These are phyloP conservation scores for Hydnum rufescens DNA, from an alignment of 768 basidiomycete species.

Conservation along the genomic window DNA sequence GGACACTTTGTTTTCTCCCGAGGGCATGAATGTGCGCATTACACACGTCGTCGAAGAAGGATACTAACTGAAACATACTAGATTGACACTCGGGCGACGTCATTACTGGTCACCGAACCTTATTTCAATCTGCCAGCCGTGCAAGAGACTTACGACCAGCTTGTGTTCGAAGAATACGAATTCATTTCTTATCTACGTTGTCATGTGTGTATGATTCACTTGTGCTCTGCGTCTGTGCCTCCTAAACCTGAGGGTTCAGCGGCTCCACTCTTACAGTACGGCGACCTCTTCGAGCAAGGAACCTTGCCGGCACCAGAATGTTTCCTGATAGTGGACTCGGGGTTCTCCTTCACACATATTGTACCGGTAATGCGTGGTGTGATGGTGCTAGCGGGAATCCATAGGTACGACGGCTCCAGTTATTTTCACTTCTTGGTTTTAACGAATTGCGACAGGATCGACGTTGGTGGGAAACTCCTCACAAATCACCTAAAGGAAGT, in stretches of 20 bases:
- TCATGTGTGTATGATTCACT: no score
- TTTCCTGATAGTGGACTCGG: slow-evolving; percentile 65
- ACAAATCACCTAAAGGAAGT: slow-evolving; percentile 92
- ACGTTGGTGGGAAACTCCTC: slow-evolving; percentile 85
- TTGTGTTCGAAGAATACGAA: slow-evolving; percentile 93
- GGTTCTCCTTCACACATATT: slow-evolving; percentile 88
- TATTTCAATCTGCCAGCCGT: slow-evolving; percentile 87
- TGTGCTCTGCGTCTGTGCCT: slow-evolving; percentile 25
- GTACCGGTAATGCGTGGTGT: slow-evolving; percentile 60
- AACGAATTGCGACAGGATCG: slow-evolving; percentile 35
- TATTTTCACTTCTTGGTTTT: slow-evolving; percentile 1
- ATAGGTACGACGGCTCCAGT: slow-evolving; percentile 39
- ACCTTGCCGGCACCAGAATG: slow-evolving; percentile 44
- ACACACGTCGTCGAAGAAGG: slow-evolving; percentile 2
- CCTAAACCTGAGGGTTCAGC: slow-evolving; percentile 26
- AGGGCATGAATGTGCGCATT: slow-evolving; percentile 38
- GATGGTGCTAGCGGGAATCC: slow-evolving; percentile 64
- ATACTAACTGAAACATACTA: not conserved
- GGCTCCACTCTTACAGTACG: slow-evolving; percentile 59
- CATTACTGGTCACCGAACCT: slow-evolving; percentile 79
- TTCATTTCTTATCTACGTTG: slow-evolving; percentile 65
- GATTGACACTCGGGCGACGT: slow-evolving; percentile 13
- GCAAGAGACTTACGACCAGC: slow-evolving; percentile 84
- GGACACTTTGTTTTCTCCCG: slow-evolving; percentile 71
- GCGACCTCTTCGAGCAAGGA: slow-evolving; percentile 39